These are phyloP conservation scores for Microbotryum saponariae DNA, from an alignment of 1,284 basidiomycete species.

Conservation along the genomic window DNA sequence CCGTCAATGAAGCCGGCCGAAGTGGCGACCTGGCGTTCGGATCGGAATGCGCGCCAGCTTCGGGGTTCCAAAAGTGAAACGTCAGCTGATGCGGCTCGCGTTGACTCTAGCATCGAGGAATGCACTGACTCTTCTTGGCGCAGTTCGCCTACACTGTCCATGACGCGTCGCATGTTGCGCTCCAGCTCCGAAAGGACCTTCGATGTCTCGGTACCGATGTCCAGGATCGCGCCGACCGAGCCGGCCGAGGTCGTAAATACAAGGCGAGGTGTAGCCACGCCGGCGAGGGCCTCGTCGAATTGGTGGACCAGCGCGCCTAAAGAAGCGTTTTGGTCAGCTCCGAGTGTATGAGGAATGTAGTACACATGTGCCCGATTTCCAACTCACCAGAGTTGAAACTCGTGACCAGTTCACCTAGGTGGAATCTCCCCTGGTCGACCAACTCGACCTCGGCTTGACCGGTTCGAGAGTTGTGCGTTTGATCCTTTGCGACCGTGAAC, in stretches of 20 bases:
- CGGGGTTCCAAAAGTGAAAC: neutral
- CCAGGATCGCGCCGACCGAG: constrained; percentile 66
- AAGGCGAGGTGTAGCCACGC: constrained; percentile 42
- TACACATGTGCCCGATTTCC: too few relatives aligned
- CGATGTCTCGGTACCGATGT: constrained; percentile 54
- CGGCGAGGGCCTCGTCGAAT: constrained; percentile 24
- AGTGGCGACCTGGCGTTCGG: constrained; percentile 44
- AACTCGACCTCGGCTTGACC: too few relatives aligned
- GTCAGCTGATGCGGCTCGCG: neutral
- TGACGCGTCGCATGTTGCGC: constrained; percentile 59
- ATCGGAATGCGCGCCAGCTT: constrained; percentile 58
- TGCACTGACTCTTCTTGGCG: constrained; percentile 57
- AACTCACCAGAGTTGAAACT: constrained; percentile 40
- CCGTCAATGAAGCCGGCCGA: constrained; percentile 75
- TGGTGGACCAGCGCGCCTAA: constrained; percentile 17
- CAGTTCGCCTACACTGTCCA: constrained; percentile 54
- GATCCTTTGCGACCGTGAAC: constrained; percentile 49
- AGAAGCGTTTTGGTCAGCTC: too few relatives aligned
- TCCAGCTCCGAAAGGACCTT: constrained; percentile 66
- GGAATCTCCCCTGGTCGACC: constrained; percentile 39
- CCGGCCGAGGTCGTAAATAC: constrained; percentile 74
- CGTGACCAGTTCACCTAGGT: constrained; percentile 45
- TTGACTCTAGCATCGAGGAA: neutral
- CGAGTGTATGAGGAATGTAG: too few relatives aligned
- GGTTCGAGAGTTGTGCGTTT: constrained; percentile 6